Base-by-base conservation (phyloP, 148 eudicot genomes). In the Spergularia marina region DNA sequence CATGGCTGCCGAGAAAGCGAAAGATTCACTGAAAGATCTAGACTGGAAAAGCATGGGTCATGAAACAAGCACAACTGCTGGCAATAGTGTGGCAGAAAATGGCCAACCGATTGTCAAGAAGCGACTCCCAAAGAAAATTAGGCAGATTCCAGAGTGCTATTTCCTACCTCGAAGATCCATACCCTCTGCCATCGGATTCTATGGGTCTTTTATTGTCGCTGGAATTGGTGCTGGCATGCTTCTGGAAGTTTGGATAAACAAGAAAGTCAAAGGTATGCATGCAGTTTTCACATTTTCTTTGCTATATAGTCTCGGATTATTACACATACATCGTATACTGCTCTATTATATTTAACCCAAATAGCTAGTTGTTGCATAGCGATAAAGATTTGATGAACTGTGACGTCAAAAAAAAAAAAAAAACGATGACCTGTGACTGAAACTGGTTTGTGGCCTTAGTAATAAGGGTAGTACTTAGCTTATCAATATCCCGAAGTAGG, bases 191-290 rank as follows among this genome's bases (percentile, higher is more conserved):
- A 82, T 83, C 12, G 86, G 82, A 54, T 85, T 87, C 39, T 90
- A 90, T 58, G 94, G 94, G 41, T 84, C 89, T 1, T 87, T 81
- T 74, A 88, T 90, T 77, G 86, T 73, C 64, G 94, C 84, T 74
- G 94, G 91, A 78, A 65, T 90, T 77, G 94, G 94, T 65, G 90
- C 94, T 53, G 94, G 94, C 68, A 88, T 88, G 89, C 87, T 88
- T 52, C 58, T 76, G 54, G 94, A 87, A 71, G 74, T 82, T 65
- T 91, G 92, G 96, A 89, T 91, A 53, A 84, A 91, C 58, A 89
- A 89, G 83, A 91, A 91, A 81, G 85, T 89, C 20, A 86, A 89
- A 86, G 92, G 96, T 89, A 84, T 57, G 13, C n/a, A 14, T 10
- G 23, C 58, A 52, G 12, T 49, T 44, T 44, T 44, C 49, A 9